Base-by-base conservation (phyloP, 2,329 filamentous ascomycete species). In the Xylariaceae sp. region DNA sequence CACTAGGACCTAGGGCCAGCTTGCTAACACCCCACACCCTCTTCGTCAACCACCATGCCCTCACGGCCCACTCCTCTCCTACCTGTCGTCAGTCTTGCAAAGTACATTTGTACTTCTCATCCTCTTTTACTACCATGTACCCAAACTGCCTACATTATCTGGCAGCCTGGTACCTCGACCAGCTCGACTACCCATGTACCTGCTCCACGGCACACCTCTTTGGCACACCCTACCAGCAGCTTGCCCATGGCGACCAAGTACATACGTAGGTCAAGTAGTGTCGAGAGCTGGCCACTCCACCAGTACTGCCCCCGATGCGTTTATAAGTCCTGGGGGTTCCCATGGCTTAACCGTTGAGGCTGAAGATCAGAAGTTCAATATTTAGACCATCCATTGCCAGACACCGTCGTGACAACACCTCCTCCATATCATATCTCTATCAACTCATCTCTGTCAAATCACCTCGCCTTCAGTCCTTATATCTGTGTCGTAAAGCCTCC, bases 351-450 rank as follows among this genome's bases (percentile, higher is more conserved):
- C 49, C 45, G 37, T 49, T 56, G 54, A 58, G 55, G 53, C 55
- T 57, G 55, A 57, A 54, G 46, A 54, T 53, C 51, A 45, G 39
- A 44, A 44, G 49, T 54, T 49, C 43, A 51, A 52, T 52, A 44
- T 45, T 45, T 54, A 43, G 38, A 7, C 30, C 30, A 9, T 45
- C 42, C 41, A 34, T 41, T 47, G 34, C 52, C 53, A 54, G 46
- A 54, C 52, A 44, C 49, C 50, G 44, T 37, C 48, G 46, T 54
- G 39, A 45, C 48, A 48, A 40, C 17, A 44, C 34, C 44, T 47
- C 44, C 37, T 52, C 44, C 49, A 35, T 34, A 48, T 35, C 35
- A 48, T 35, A 39, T 50, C 41, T 46, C 44, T 37, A 42, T 45
- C 51, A 48, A 47, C 42, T 47, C 45, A 46, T 47, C 38, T 43